Evolutionary conservation across 1,284 basidiomycete genomes (phyloP).

Genomic region (Marasmius tenuissimus): DNA sequence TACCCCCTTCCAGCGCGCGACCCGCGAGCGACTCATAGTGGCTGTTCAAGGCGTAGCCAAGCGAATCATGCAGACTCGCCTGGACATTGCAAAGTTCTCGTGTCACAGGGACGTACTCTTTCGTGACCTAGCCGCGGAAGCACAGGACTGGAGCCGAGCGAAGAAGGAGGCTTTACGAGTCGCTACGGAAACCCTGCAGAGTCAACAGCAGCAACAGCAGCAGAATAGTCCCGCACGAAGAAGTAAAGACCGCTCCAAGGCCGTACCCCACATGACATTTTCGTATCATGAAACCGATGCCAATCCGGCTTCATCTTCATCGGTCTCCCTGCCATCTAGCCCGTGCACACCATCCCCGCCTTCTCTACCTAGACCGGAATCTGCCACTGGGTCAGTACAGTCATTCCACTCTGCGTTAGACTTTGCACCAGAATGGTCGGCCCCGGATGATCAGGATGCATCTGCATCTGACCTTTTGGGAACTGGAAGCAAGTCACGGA

Average conservation of each 20-base stretch:
- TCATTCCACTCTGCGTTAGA: conserved; percentile 71
- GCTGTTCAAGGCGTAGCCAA: conserved; percentile 68
- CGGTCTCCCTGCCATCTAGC: conserved; percentile 18
- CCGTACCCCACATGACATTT: conserved; percentile 42
- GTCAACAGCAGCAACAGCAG: conserved; percentile 31
- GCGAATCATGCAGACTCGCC: conserved; percentile 64
- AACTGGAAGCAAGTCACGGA: not conserved
- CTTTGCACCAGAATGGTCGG: conserved; percentile 49
- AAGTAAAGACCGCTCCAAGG: not conserved
- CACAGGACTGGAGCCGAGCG: conserved; percentile 66
- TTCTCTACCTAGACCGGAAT: conserved; percentile 42
- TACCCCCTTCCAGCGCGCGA: conserved; percentile 84
- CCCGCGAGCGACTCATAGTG: conserved; percentile 71
- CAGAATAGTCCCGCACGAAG: not conserved
- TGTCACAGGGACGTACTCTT: conserved; percentile 78
- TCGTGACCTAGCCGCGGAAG: conserved; percentile 74
- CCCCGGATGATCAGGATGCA: conserved; percentile 36
- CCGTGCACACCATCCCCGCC: conserved; percentile 18
- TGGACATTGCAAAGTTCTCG: conserved; percentile 72
- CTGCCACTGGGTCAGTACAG: conserved; percentile 58
- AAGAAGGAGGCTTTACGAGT: conserved; percentile 71
- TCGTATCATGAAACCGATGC: conserved; percentile 35
- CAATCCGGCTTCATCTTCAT: conserved; percentile 6
- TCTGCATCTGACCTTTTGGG: conserved; percentile 28
- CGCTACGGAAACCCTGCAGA: conserved; percentile 66